Conservation (phyloP, 2,329 filamentous ascomycete species). For the Sphaerostilbella broomeana region DNA sequence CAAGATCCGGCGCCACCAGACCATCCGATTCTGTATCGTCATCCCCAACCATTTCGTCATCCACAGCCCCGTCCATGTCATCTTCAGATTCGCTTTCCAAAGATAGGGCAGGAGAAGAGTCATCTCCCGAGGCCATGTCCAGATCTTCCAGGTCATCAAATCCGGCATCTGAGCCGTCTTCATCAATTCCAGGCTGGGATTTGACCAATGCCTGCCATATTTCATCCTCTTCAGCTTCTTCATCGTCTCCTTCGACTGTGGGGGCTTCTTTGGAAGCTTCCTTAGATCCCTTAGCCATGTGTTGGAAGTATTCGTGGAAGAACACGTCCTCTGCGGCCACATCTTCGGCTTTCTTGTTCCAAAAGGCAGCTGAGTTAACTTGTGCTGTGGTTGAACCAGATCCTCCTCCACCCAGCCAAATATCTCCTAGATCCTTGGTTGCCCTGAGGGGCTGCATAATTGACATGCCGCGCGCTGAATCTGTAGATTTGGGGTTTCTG, state of each 20-base stretch:
- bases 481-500: conserved; percentile 74
- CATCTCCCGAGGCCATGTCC: conserved; percentile 44
- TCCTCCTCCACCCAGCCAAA: conserved; percentile 48
- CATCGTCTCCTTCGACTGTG: conserved; percentile 43
- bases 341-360: conserved; percentile 81
- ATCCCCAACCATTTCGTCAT: conserved; percentile 4
- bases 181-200: conserved; percentile 60
- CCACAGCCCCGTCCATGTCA: conserved; percentile 27
- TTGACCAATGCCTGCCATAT: conserved; percentile 89
- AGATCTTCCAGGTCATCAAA: conserved; percentile 44
- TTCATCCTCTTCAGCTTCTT: conserved; percentile 61
- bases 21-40: conserved; percentile 28
- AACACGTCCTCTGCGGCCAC: conserved; percentile 90
- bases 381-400: conserved; percentile 30
- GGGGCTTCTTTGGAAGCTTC: conserved; percentile 42
- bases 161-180: conserved; percentile 45
- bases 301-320: conserved; percentile 95
- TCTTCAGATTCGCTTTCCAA: conserved; percentile 41
- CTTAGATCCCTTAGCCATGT: conserved; percentile 57
- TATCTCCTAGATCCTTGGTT: conserved; percentile 47
- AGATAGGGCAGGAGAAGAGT: conserved; percentile 28
- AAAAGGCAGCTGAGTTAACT: conserved; percentile 85
- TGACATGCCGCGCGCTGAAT: conserved; percentile 66
- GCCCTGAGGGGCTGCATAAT: conserved; percentile 88
- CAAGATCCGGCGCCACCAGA: conserved; percentile 30